Evolutionary conservation across 768 basidiomycete species (phyloP).

Genomic region (Mycena chlorophos): DNA sequence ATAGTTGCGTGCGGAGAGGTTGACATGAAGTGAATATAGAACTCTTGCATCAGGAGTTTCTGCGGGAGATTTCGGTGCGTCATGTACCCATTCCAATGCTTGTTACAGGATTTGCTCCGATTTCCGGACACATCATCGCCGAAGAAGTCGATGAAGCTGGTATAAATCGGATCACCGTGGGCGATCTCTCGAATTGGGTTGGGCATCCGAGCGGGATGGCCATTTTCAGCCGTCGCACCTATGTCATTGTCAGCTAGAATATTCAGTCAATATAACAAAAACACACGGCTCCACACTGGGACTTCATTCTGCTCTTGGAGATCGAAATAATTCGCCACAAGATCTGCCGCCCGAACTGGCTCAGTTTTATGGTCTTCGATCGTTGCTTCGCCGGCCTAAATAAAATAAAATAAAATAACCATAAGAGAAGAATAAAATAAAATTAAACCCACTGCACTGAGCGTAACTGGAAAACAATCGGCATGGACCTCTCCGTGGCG

Average conservation of each 20-base stretch:
- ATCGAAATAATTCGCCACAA: not conserved
- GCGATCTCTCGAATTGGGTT: constrained; percentile 33
- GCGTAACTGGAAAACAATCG: not conserved
- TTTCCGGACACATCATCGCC: constrained; percentile 46
- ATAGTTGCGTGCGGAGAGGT: constrained; percentile 37
- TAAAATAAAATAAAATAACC: not conserved
- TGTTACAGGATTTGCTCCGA: constrained; percentile 36
- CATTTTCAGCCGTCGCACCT: too few relatives aligned
- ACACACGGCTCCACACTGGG: constrained; percentile 3
- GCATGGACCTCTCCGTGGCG: not conserved
- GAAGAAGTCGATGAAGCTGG: constrained; percentile 34
- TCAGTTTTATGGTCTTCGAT: not conserved
- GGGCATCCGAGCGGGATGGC: constrained; percentile 32
- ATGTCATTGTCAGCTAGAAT: too few relatives aligned
- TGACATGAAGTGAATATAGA: constrained; percentile 38
- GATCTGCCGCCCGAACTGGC: not conserved
- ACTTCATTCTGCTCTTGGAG: not conserved
- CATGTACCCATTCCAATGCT: constrained; percentile 45
- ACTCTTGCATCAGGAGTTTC: constrained; percentile 36
- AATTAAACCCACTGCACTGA: constrained; percentile 1
- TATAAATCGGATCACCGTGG: constrained; percentile 32
- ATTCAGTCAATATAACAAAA: too few relatives aligned
- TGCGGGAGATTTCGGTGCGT: constrained; percentile 37
- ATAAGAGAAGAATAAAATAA: too few relatives aligned
- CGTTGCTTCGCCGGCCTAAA: not conserved